Percentiles rank a stretch among this genome's conserved stretches.
Conservation (phyloP, 768 basidiomycete species). For the Grammothele lineata region DNA sequence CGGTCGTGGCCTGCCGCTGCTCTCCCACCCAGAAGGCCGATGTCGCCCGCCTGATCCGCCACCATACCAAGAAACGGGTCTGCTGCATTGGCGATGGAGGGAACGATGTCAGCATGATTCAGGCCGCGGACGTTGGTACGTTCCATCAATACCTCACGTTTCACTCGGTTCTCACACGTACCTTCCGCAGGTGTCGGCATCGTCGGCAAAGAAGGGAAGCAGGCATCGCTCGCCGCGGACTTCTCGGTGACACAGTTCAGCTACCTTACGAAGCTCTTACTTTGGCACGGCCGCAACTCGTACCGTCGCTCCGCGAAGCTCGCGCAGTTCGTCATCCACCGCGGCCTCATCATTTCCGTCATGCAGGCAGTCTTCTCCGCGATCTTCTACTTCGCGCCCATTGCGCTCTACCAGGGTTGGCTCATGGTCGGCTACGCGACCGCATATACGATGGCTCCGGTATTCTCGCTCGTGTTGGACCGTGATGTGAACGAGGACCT, state of each 20-base stretch:
- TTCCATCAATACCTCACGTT: conserved; percentile 15
- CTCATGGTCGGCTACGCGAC: conserved; percentile 96
- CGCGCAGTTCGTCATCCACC: conserved; percentile 97
- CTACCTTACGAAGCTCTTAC: conserved; percentile 88
- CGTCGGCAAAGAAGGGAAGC: conserved; percentile 98
- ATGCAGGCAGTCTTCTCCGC: conserved; percentile 97
- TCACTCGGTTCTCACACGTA: not conserved
- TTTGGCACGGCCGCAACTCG: conserved; percentile 99
- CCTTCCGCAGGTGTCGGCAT: conserved; percentile 77
- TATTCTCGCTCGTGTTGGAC: conserved; percentile 95
- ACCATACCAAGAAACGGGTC: conserved; percentile 88
- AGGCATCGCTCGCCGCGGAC: conserved; percentile 98
- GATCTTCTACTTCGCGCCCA: conserved; percentile 92
- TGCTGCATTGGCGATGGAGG: conserved; percentile 99
- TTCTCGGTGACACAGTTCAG: conserved; percentile 98
- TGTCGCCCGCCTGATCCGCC: conserved; percentile 88
- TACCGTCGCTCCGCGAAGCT: conserved; percentile 98
- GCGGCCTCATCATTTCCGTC: conserved; percentile 93
- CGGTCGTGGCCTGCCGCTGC: conserved; percentile 96
- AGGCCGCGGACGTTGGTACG: conserved; percentile 96
- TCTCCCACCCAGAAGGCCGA: conserved; percentile 99
- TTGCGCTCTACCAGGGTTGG: conserved; percentile 98
- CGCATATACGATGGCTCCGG: conserved; percentile 96
- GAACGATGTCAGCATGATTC: conserved; percentile 99
- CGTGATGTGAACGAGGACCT: conserved; percentile 94